phyloP scores from a whole-genome alignment of 768 basidiomycete species.

The Suillus fuscotomentosus region DNA sequence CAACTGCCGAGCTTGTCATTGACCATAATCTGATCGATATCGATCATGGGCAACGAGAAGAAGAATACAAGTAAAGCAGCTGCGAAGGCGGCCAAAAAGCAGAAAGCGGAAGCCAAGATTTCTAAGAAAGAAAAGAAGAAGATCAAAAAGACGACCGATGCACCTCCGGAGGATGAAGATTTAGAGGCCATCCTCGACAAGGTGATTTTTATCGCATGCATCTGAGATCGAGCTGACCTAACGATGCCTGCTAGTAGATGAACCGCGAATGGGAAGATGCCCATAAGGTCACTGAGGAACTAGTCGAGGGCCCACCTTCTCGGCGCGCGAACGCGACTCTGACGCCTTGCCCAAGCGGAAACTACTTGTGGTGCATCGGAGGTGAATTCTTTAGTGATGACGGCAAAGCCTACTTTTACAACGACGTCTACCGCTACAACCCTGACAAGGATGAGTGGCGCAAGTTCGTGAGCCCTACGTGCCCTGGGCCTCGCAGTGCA shows the following conservation, averaged over 20 bases:
- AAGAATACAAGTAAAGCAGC: conserved; percentile 29
- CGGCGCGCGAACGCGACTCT: conserved; percentile 82
- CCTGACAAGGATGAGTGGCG: conserved; percentile 95
- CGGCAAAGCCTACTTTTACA: conserved; percentile 82
- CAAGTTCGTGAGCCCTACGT: conserved; percentile 77
- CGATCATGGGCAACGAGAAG: conserved; percentile 21
- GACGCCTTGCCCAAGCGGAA: conserved; percentile 76
- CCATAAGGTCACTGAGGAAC: conserved; percentile 82
- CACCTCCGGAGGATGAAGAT: conserved; percentile 71
- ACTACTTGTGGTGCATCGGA: conserved; percentile 81
- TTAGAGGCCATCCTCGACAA: conserved; percentile 82
- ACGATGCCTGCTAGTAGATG: conserved; percentile 51
- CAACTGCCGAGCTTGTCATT: background rate
- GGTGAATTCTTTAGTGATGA: conserved; percentile 90
- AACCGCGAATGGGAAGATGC: conserved; percentile 81
- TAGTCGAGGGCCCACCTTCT: conserved; percentile 79
- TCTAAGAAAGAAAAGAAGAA: conserved; percentile 72
- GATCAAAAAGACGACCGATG: conserved; percentile 46
- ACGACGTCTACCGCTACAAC: conserved; percentile 83
- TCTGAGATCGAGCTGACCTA: conserved; percentile 4
- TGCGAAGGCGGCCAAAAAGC: conserved; percentile 65
- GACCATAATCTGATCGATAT: background rate
- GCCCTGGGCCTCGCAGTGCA: conserved; percentile 85
- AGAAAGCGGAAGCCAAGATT: conserved; percentile 62
- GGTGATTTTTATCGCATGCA: conserved; percentile 36